A percentile compares a stretch with the other conserved stretches of the same genome.
These are phyloP conservation scores for Thymus quinquecostatus DNA, from an alignment of 257 asterid species.

Conservation along the genomic window DNA sequence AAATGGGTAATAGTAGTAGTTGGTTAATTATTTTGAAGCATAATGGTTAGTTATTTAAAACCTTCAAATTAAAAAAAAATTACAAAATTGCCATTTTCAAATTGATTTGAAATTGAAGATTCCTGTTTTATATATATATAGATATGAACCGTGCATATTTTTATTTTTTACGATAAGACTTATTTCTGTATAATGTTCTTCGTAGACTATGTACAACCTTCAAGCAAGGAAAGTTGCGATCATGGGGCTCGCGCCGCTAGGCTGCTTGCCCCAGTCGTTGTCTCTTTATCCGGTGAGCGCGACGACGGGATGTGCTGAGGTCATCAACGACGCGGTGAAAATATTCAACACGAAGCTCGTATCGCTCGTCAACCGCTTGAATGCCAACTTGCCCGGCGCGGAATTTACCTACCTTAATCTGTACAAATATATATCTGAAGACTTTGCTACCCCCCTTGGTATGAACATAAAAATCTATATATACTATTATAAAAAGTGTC, in stretches of 20 bases:
- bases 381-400: conserved; percentile 34
- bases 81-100: too few species aligned
- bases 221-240: conserved; percentile 55
- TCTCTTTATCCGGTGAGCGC: conserved; percentile 26
- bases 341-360: conserved; percentile 41
- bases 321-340: conserved; percentile 34
- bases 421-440: conserved; percentile 25
- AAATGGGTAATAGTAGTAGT: too few species aligned
- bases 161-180: too few species aligned
- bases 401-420: conserved; percentile 46
- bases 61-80: too few species aligned
- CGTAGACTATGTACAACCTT: too few species aligned
- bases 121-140: too few species aligned
- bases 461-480: neutral
- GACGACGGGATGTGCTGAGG: conserved; percentile 40
- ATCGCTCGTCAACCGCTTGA: conserved; percentile 42
- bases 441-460: neutral
- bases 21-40: too few species aligned
- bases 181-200: too few species aligned
- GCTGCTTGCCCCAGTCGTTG: conserved; percentile 43
- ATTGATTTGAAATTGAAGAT: too few species aligned
- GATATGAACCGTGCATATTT: too few species aligned
- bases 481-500: too few species aligned
- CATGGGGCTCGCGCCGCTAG: conserved; percentile 46
- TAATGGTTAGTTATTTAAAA: too few species aligned